Percentiles rank a stretch among this genome's conserved stretches.
phyloP scores from a whole-genome alignment of 495 filamentous ascomycete genomes.

The Pyrenula aspistea region DNA sequence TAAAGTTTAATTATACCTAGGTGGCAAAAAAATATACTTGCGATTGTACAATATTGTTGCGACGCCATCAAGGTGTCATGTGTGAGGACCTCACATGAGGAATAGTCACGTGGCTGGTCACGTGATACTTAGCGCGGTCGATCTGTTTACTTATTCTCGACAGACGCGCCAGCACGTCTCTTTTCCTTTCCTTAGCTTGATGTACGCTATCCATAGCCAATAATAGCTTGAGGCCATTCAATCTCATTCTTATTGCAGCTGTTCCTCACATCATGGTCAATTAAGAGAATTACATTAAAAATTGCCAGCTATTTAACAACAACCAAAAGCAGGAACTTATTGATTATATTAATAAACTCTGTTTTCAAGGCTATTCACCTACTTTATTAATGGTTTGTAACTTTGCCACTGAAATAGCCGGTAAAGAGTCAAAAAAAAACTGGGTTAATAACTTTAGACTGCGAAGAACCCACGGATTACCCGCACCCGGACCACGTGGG shows the following conservation, averaged over 20 bases:
- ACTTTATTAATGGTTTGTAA: not conserved
- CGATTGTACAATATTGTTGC: not conserved
- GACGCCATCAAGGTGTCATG: not conserved
- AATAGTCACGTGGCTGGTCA: no score
- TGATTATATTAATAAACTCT: not conserved
- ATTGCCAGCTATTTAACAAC: not conserved
- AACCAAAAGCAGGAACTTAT: not conserved
- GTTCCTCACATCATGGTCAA: no score
- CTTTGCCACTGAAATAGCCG: not conserved
- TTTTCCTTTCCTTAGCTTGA: no score
- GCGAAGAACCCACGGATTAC: not conserved
- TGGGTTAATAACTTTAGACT: not conserved
- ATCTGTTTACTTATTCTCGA: no score
- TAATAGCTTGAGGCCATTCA: no score
- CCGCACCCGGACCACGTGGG: no score
- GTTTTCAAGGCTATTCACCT: not conserved
- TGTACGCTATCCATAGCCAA: no score
- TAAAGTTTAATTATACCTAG: not conserved
- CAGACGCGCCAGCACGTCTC: no score
- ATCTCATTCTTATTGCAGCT: no score
- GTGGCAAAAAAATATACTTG: not conserved
- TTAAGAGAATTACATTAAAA: not conserved
- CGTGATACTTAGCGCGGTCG: no score
- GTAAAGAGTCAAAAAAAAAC: not conserved
- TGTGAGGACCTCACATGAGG: no score